Conservation (phyloP, 2,329 filamentous ascomycete species). For the Samsoniella hepiali region DNA sequence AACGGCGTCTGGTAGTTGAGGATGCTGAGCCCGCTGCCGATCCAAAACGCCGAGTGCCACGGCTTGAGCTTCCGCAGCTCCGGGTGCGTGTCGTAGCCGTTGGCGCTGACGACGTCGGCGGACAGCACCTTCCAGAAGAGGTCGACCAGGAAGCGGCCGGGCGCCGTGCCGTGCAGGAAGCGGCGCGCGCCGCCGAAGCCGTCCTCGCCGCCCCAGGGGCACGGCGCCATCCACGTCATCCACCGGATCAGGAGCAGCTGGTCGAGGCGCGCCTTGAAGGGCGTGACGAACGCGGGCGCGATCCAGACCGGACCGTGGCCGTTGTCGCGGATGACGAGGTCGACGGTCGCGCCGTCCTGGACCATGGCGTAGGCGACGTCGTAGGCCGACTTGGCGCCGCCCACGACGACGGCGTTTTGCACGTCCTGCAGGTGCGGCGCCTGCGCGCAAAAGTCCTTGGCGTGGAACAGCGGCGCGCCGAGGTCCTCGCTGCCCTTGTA, state of each 20-base stretch:
- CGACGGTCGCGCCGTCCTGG: constrained; percentile 43
- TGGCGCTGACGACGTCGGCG: constrained; percentile 44
- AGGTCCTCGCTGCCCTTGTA: constrained; percentile 38
- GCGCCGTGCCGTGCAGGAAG: constrained; percentile 48
- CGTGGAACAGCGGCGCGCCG: constrained; percentile 41
- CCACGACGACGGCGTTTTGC: constrained; percentile 44
- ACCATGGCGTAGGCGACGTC: constrained; percentile 57
- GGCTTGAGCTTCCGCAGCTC: constrained; percentile 40
- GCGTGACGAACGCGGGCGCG: constrained; percentile 56
- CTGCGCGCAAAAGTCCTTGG: constrained; percentile 38
- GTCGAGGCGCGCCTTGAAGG: constrained; percentile 58
- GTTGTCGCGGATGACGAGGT: constrained; percentile 47
- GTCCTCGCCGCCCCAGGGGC: constrained; percentile 58
- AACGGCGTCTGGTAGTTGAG: constrained; percentile 50
- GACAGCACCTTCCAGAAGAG: constrained; percentile 49
- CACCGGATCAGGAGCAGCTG: constrained; percentile 51
- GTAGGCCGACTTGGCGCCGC: constrained; percentile 56
- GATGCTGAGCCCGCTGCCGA: constrained; percentile 50
- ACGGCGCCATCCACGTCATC: constrained; percentile 64
- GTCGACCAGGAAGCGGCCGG: constrained; percentile 47
- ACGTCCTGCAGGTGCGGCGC: constrained; percentile 29
- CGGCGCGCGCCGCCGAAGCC: constrained; percentile 46
- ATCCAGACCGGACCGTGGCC: constrained; percentile 56
- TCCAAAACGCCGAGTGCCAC: constrained; percentile 43
- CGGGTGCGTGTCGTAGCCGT: constrained; percentile 43